A percentile compares a stretch with the other conserved stretches of the same genome.
Conservation (phyloP, 2,329 filamentous ascomycete species). For the Lojkania enalia region DNA sequence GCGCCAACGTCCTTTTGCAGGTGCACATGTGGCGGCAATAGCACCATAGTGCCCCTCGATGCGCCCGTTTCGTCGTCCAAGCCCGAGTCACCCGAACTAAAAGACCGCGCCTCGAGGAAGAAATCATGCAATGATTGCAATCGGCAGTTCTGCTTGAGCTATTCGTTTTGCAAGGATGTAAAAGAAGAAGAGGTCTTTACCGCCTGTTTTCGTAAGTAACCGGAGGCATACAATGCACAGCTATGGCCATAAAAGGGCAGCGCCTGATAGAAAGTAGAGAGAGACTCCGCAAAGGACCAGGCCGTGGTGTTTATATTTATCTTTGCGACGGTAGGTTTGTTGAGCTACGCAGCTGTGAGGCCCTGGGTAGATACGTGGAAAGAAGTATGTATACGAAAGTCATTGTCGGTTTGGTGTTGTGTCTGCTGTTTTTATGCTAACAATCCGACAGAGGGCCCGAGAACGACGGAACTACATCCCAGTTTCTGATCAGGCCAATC, state of each 20-base stretch:
- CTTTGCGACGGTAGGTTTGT: slow-evolving; percentile 61
- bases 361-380: slow-evolving; percentile 62
- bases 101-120: slow-evolving; percentile 35
- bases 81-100: slow-evolving; percentile 22
- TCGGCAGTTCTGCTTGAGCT: slow-evolving; percentile 66
- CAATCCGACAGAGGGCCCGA: slow-evolving; percentile 46
- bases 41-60: slow-evolving; percentile 68
- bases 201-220: slow-evolving; percentile 63
- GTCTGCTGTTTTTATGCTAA: neutral
- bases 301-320: slow-evolving; percentile 69
- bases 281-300: slow-evolving; percentile 69
- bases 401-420: neutral
- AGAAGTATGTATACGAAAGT: slow-evolving; percentile 50
- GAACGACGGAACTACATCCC: slow-evolving; percentile 58
- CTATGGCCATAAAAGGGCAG: no score
- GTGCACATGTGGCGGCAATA: slow-evolving; percentile 70
- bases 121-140: slow-evolving; percentile 68
- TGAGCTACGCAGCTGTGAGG: slow-evolving; percentile 63
- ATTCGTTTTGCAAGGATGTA: slow-evolving; percentile 63
- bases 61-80: slow-evolving; percentile 41
- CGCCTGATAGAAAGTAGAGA: slow-evolving; percentile 48
- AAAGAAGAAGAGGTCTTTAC: slow-evolving; percentile 67
- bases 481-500: slow-evolving; percentile 45
- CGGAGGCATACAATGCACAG: neutral
- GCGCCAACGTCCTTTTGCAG: slow-evolving; percentile 69